phyloP scores from a whole-genome alignment of 2,329 filamentous ascomycete species.

The Colletotrichum gloeosporioides region DNA sequence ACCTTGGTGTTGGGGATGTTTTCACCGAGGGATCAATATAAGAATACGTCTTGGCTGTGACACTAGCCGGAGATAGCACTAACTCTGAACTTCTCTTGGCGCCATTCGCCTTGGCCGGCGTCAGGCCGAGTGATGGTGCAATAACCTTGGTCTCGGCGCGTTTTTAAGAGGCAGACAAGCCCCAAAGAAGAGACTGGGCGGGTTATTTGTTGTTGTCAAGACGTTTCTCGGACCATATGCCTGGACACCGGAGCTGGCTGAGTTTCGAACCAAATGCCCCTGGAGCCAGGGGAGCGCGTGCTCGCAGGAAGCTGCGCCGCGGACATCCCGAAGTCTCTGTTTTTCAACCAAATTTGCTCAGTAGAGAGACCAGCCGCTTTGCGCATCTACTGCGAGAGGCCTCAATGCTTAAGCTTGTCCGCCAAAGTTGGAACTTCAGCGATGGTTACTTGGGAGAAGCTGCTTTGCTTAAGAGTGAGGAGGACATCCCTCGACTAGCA shows the following conservation, averaged over 20 bases:
- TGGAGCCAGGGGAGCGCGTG: background rate
- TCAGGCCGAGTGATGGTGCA: background rate
- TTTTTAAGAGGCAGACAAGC: background rate
- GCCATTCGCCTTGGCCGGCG: background rate
- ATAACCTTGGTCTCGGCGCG: background rate
- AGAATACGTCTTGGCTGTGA: background rate
- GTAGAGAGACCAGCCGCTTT: background rate
- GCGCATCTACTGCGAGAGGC: background rate
- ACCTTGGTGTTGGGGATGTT: background rate
- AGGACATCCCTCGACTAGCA: background rate
- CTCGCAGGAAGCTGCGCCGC: background rate
- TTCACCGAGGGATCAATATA: background rate
- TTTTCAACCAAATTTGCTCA: background rate
- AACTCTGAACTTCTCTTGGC: background rate
- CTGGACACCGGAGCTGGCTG: background rate
- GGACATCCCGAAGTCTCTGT: background rate
- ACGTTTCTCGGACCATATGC: background rate
- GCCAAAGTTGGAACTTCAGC: background rate
- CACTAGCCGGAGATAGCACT: background rate
- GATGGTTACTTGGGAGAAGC: background rate
- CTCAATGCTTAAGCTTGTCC: background rate
- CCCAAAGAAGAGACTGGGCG: background rate
- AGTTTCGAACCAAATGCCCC: background rate
- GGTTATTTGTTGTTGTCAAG: background rate
- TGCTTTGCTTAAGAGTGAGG: background rate